phyloP scores from a whole-genome alignment of 2,329 filamentous ascomycete genomes.

The Leptographium radiaticola region DNA sequence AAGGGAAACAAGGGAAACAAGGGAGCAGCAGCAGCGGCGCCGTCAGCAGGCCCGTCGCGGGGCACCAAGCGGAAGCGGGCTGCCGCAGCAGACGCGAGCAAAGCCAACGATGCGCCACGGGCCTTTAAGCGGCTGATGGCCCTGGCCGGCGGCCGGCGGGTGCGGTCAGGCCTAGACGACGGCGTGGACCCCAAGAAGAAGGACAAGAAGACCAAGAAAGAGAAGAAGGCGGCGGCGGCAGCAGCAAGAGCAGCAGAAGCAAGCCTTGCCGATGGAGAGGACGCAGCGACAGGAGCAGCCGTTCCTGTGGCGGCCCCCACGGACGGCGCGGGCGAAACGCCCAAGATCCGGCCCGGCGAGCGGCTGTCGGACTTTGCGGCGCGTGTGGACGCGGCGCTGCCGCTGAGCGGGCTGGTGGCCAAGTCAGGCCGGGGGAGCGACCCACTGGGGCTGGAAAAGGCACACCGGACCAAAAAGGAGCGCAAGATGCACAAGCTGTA shows the following conservation, averaged over 20 bases:
- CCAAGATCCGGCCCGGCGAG: conserved; percentile 73
- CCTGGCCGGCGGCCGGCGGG: conserved; percentile 47
- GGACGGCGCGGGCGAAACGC: conserved; percentile 23
- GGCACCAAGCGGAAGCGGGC: conserved; percentile 36
- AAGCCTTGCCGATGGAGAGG: not conserved
- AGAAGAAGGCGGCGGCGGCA: conserved; percentile 9
- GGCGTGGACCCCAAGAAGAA: conserved; percentile 29
- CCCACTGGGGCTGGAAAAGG: conserved; percentile 46
- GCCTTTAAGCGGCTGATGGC: conserved; percentile 82
- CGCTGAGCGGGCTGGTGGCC: conserved; percentile 54
- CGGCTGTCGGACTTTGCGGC: conserved; percentile 67
- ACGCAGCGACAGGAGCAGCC: too few relatives aligned
- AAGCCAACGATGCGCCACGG: conserved; percentile 66
- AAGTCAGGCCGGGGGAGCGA: conserved; percentile 42
- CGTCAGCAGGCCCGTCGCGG: not conserved
- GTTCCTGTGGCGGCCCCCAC: not conserved
- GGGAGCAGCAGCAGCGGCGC: conserved; percentile 15
- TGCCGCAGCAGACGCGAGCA: conserved; percentile 15
- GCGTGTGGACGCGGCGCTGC: conserved; percentile 74
- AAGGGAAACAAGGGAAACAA: conserved; percentile 7
- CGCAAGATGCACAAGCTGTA: conserved; percentile 70
- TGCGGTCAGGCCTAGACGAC: conserved; percentile 56
- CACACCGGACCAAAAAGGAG: conserved; percentile 68
- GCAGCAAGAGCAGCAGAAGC: not conserved
- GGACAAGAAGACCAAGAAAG: conserved; percentile 17